These are phyloP conservation scores for Alternaria solani DNA, from an alignment of 2,329 filamentous ascomycete genomes.

Conservation along the genomic window DNA sequence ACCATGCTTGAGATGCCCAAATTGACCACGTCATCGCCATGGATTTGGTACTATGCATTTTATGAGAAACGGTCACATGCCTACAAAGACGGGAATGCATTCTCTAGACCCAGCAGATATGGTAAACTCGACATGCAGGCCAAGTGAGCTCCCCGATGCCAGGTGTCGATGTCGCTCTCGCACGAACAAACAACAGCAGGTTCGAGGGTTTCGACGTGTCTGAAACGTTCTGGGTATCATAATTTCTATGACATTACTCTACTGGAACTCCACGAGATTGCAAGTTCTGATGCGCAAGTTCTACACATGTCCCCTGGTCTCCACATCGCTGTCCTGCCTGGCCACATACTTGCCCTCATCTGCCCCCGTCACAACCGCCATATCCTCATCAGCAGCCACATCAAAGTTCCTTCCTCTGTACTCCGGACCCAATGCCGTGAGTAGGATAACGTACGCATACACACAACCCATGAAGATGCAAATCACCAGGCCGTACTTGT, in stretches of 20 bases:
- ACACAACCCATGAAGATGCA: constrained; percentile 92
- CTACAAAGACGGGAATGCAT: background rate
- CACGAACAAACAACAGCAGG: background rate
- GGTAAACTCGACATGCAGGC: background rate
- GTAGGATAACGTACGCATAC: constrained; percentile 67
- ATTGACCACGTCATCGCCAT: constrained; percentile 16
- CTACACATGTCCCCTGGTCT: constrained; percentile 2
- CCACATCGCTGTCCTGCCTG: constrained; percentile 11
- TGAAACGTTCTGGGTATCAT: background rate
- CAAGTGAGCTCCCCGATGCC: background rate
- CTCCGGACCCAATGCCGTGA: constrained; percentile 70
- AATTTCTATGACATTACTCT: background rate
- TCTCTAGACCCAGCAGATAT: background rate
- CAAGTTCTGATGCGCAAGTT: background rate
- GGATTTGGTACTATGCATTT: background rate
- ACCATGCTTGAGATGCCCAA: background rate
- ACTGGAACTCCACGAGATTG: too few species aligned
- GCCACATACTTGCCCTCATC: constrained; percentile 19
- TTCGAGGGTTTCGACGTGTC: background rate
- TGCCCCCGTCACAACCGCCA: constrained; percentile 37
- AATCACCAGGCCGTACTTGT: constrained; percentile 80
- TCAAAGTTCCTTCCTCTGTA: constrained; percentile 49
- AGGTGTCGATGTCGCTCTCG: too few species aligned
- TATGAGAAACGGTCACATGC: background rate
- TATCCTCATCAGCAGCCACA: constrained; percentile 45